phyloP scores from a whole-genome alignment of 2,329 filamentous ascomycete genomes.

The Chalaropsis ovoidea region DNA sequence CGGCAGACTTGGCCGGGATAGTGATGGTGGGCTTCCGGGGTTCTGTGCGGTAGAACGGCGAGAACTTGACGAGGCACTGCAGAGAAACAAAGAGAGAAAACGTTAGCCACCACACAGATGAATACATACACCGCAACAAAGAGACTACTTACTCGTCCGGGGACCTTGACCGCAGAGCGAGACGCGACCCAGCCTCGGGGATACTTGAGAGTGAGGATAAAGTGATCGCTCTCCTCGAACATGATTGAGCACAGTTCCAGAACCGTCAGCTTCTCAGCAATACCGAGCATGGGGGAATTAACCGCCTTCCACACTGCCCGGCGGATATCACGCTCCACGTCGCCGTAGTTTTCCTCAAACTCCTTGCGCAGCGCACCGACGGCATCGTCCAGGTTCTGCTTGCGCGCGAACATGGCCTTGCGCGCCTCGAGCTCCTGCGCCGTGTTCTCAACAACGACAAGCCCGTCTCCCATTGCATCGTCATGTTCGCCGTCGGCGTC shows the following conservation, averaged over 20 bases:
- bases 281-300: slow-evolving; percentile 35
- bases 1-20: slow-evolving; percentile 13
- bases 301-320: slow-evolving; percentile 38
- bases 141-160: slow-evolving; percentile 33
- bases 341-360: slow-evolving; percentile 37
- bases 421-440: slow-evolving; percentile 45
- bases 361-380: slow-evolving; percentile 37
- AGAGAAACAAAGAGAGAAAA: neutral
- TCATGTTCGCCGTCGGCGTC: slow-evolving; percentile 29
- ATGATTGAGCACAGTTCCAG: slow-evolving; percentile 40
- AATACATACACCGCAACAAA: neutral
- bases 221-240: slow-evolving; percentile 39
- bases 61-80: slow-evolving; percentile 34
- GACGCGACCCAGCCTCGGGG: slow-evolving; percentile 37
- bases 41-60: slow-evolving; percentile 33
- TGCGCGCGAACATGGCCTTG: slow-evolving; percentile 54
- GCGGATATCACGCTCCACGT: slow-evolving; percentile 35
- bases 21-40: slow-evolving; percentile 16
- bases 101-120: neutral
- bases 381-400: slow-evolving; percentile 52
- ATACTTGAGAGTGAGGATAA: slow-evolving; percentile 36
- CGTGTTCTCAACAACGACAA: slow-evolving; percentile 37
- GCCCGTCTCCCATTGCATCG: slow-evolving; percentile 27
- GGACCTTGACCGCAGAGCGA: slow-evolving; percentile 33
- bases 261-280: slow-evolving; percentile 37